Evolutionary conservation across 768 basidiomycete genomes (phyloP).

Genomic region (Tulasnella sp.): DNA sequence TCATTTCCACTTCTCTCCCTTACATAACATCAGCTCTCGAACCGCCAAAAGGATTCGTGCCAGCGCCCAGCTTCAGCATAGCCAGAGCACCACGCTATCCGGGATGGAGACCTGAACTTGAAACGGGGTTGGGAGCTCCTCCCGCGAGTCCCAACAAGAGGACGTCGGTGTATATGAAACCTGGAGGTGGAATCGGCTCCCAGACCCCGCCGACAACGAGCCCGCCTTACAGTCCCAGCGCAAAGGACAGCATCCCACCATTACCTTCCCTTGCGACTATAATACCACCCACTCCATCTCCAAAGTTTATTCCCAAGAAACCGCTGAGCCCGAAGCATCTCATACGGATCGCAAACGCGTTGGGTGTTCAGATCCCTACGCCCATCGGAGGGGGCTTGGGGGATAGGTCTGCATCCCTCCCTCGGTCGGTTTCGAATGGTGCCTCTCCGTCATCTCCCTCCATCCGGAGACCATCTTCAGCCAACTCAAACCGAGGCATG

Average conservation of each 20-base stretch:
- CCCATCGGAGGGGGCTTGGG: slow-evolving; percentile 32
- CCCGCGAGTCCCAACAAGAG: not conserved
- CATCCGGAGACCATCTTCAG: slow-evolving; percentile 12
- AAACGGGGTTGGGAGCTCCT: not conserved
- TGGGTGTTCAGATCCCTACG: slow-evolving; percentile 68
- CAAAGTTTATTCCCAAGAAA: not conserved
- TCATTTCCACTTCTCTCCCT: not conserved
- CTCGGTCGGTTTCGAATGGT: slow-evolving; percentile 21
- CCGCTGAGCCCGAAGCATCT: slow-evolving; percentile 70
- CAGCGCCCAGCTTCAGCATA: slow-evolving; percentile 6
- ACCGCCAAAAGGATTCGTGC: not conserved
- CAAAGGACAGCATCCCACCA: not conserved
- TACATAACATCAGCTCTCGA: not conserved
- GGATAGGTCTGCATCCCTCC: slow-evolving; percentile 19
- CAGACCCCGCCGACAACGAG: not conserved
- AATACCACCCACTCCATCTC: not conserved
- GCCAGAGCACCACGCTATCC: slow-evolving; percentile 16
- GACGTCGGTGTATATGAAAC: not conserved
- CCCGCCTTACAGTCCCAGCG: not conserved
- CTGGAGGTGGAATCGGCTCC: not conserved
- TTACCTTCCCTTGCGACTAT: not conserved
- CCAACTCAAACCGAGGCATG: slow-evolving; percentile 37
- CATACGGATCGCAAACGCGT: slow-evolving; percentile 76
- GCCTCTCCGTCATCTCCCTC: slow-evolving; percentile 26
- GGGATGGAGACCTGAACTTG: slow-evolving; percentile 7